Conservation (phyloP, 164 flowering plant genomes). For the Echeveria elegans region DNA sequence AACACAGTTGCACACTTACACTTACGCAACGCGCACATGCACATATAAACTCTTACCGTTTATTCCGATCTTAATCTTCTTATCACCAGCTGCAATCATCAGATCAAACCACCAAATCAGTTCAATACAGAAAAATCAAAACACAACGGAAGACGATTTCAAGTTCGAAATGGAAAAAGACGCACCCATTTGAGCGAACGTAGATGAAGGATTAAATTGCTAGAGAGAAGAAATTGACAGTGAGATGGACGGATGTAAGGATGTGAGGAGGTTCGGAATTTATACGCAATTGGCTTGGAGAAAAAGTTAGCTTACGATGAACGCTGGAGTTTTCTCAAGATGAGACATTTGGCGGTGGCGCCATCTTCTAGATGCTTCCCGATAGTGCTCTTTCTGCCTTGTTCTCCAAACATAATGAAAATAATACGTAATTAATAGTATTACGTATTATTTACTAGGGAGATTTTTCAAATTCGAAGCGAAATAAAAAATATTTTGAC, state of each 20-base stretch:
- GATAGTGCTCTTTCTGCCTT: neutral
- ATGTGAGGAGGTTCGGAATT: neutral
- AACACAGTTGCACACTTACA: neutral
- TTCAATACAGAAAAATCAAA: neutral
- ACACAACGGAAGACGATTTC: neutral
- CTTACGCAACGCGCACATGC: too few species aligned
- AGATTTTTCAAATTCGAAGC: too few species aligned
- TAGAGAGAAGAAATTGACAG: neutral
- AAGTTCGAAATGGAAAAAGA: neutral
- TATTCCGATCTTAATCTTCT: conserved; percentile 28
- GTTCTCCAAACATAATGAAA: neutral
- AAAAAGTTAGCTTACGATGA: neutral
- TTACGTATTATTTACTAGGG: too few species aligned
- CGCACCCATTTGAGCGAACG: neutral
- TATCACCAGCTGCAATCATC: neutral
- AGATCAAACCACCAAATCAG: neutral
- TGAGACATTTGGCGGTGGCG: neutral
- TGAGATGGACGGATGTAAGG: neutral
- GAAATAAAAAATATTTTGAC: too few species aligned
- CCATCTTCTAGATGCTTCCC: neutral
- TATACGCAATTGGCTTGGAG: neutral
- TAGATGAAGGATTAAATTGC: neutral
- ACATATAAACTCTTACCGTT: conserved; percentile 14
- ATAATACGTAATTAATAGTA: too few species aligned
- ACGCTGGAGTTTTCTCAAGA: conserved; percentile 3